A percentile compares a stretch with the other conserved stretches of the same genome.
phyloP scores from a whole-genome alignment of 176 grass and related monocot species.

The Ensete ventricosum region DNA sequence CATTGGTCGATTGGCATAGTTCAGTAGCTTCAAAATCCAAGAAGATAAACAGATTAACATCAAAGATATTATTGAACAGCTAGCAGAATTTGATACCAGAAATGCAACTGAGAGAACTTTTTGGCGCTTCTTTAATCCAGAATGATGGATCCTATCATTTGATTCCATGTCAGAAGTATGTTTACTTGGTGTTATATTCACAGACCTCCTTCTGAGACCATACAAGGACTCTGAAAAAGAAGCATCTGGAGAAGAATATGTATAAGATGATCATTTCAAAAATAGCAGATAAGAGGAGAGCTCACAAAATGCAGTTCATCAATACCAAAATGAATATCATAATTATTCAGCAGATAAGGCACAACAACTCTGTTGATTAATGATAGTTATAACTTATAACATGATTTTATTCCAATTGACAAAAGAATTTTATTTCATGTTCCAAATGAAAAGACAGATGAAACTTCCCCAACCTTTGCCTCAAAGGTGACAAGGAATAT shows the following conservation, averaged over 20 bases:
- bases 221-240: constrained; percentile 97
- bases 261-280: neutral
- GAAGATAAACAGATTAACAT: constrained; percentile 6
- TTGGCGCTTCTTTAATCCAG: constrained; percentile 70
- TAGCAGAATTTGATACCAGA: constrained; percentile 53
- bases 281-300: neutral
- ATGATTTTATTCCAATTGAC: neutral
- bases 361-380: too few species aligned
- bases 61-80: constrained; percentile 15
- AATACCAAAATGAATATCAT: neutral
- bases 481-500: too few species aligned
- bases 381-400: neutral
- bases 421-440: neutral
- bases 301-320: neutral
- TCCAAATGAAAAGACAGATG: too few species aligned
- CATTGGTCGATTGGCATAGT: neutral
- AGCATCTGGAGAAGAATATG: constrained; percentile 53
- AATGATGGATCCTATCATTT: constrained; percentile 42
- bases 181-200: constrained; percentile 46
- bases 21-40: constrained; percentile 5
- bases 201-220: constrained; percentile 72
- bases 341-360: neutral
- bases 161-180: constrained; percentile 37
- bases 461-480: too few species aligned
- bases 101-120: constrained; percentile 83